These are phyloP conservation scores for Amylocystis lapponica DNA, from an alignment of 768 basidiomycete species.

Conservation along the genomic window DNA sequence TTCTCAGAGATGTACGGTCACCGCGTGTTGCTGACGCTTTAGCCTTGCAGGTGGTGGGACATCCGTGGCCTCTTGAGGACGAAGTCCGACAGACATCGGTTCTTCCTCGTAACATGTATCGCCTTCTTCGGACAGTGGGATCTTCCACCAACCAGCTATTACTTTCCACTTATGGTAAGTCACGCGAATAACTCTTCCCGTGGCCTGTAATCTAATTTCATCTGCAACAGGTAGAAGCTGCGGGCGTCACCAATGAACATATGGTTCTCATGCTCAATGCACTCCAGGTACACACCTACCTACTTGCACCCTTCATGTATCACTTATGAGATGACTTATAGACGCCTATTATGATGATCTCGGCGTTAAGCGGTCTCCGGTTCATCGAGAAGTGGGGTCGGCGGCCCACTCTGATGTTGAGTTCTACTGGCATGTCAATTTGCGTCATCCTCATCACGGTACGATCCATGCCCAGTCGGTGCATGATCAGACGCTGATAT, in stretches of 20 bases:
- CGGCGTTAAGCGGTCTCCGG: slow-evolving; percentile 28
- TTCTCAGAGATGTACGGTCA: slow-evolving; percentile 41
- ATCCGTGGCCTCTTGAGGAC: slow-evolving; percentile 15
- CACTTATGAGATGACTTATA: no score
- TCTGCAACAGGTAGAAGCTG: slow-evolving; percentile 25
- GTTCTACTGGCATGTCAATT: slow-evolving; percentile 21
- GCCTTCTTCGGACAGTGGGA: slow-evolving; percentile 53
- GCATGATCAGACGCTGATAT: no score
- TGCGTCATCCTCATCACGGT: slow-evolving; percentile 28
- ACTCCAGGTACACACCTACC: slow-evolving; percentile 16
- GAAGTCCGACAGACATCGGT: slow-evolving; percentile 13
- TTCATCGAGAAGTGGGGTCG: slow-evolving; percentile 28
- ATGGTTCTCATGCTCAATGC: slow-evolving; percentile 23
- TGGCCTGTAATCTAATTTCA: no score
- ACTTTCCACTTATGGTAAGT: slow-evolving; percentile 24
- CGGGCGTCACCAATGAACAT: slow-evolving; percentile 27
- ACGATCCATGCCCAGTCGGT: no score
- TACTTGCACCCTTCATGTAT: no score
- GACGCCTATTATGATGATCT: slow-evolving; percentile 28
- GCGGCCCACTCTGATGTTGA: slow-evolving; percentile 26
- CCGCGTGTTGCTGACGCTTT: slow-evolving; percentile 15
- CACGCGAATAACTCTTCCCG: neutral
- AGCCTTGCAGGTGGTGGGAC: slow-evolving; percentile 38
- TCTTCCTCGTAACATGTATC: slow-evolving; percentile 23
- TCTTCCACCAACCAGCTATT: slow-evolving; percentile 24